These are phyloP conservation scores for Suillus luteus DNA, from an alignment of 768 basidiomycete species.

Conservation along the genomic window DNA sequence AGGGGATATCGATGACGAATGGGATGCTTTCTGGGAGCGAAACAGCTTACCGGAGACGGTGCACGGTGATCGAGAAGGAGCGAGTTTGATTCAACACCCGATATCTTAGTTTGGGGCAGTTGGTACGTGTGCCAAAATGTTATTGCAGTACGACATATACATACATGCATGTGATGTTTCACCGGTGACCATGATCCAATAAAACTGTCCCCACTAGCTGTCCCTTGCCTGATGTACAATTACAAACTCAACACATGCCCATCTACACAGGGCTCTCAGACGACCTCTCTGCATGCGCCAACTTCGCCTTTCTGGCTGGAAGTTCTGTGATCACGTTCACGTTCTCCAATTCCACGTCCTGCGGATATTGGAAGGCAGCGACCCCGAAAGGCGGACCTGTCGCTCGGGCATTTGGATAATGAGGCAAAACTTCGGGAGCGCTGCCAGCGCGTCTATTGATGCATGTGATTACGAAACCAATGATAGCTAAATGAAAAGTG, in stretches of 20 bases:
- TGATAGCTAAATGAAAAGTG: constrained; percentile 17
- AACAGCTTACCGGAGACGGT: constrained; percentile 41
- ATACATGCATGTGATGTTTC: not conserved
- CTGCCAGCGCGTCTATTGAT: constrained; percentile 31
- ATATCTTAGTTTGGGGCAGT: not conserved
- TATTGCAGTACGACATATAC: not conserved
- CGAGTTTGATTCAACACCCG: not conserved
- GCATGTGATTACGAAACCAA: constrained; percentile 29
- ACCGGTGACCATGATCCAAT: constrained; percentile 18
- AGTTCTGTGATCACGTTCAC: constrained; percentile 19
- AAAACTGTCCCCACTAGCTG: not conserved
- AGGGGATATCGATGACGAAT: no score
- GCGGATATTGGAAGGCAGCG: constrained; percentile 18
- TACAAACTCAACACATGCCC: not conserved
- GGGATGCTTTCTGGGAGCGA: constrained; percentile 39
- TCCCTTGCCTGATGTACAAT: no score
- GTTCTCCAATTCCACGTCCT: constrained; percentile 18
- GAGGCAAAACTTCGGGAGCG: constrained; percentile 22
- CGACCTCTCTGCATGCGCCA: constrained; percentile 16
- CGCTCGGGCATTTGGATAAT: constrained; percentile 29
- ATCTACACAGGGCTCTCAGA: constrained; percentile 21
- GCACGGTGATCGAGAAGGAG: constrained; percentile 18
- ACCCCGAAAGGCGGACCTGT: constrained; percentile 25
- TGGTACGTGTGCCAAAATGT: not conserved
- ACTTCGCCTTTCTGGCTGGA: constrained; percentile 15